Percentiles rank a stretch among this genome's conserved stretches.
phyloP scores from a whole-genome alignment of 805 yeast species.

The Ogataea dorogensis region DNA sequence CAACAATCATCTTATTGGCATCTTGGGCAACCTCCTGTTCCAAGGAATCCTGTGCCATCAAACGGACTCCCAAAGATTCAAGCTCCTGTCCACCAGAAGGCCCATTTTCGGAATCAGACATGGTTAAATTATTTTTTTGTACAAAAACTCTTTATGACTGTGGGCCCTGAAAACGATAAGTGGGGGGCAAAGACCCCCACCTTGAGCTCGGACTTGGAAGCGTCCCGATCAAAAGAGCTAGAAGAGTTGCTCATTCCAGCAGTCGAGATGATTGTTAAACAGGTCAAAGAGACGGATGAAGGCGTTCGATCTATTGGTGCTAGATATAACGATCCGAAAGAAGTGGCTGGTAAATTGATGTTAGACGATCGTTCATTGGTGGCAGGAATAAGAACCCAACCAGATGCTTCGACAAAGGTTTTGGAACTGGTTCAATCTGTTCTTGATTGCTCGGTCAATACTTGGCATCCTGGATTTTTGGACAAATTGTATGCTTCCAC shows the following conservation, averaged over 20 bases:
- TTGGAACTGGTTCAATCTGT: conserved; percentile 52
- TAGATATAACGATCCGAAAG: conserved; percentile 46
- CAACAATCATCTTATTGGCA: conserved; percentile 61
- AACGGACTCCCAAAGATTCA: conserved; percentile 47
- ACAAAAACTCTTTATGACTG: conserved; percentile 2
- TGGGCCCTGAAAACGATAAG: background rate
- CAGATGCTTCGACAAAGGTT: conserved; percentile 38
- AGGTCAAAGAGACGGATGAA: conserved; percentile 45
- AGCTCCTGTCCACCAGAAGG: conserved; percentile 24
- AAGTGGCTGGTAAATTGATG: conserved; percentile 38
- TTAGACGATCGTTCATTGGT: conserved; percentile 35
- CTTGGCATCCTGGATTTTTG: conserved; percentile 85
- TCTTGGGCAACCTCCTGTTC: conserved; percentile 68
- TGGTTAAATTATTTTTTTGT: background rate
- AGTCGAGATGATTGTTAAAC: conserved; percentile 49
- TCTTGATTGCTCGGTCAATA: conserved; percentile 66
- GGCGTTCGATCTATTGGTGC: conserved; percentile 52
- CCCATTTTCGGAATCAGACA: conserved; percentile 1
- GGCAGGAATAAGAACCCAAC: conserved; percentile 18
- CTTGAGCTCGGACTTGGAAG: conserved; percentile 40
- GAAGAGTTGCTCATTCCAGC: conserved; percentile 52
- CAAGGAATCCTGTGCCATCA: conserved; percentile 78
- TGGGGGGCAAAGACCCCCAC: background rate
- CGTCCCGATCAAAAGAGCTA: conserved; percentile 53
- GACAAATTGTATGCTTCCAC: conserved; percentile 85